phyloP scores from a whole-genome alignment of 176 grass and related monocot genomes.

The Phoenix roebelenii region DNA sequence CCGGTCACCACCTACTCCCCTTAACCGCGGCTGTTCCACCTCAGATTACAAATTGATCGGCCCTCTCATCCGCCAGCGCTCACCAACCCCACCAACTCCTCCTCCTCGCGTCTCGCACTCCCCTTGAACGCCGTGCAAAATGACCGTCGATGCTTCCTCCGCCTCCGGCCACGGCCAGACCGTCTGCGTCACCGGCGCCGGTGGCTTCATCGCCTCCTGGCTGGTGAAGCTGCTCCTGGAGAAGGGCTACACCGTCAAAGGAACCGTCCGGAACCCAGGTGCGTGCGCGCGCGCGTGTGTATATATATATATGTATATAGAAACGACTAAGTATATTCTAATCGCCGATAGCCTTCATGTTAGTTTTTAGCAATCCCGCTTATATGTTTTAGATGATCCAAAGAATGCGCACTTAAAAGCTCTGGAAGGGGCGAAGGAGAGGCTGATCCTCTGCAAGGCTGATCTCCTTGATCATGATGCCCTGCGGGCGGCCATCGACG shows the following conservation, averaged over 20 bases:
- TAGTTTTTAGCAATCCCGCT: neutral
- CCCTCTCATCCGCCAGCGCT: too few relatives aligned
- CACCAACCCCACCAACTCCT: too few relatives aligned
- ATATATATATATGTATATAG: too few relatives aligned
- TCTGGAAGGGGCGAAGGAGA: conserved; percentile 61
- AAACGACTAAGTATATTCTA: too few relatives aligned
- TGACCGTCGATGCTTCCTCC: conserved; percentile 6
- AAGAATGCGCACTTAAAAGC: conserved; percentile 84
- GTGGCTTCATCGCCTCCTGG: conserved; percentile 85
- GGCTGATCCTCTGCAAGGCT: conserved; percentile 79
- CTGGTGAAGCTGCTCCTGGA: conserved; percentile 76
- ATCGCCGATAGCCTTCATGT: neutral
- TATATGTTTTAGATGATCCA: conserved; percentile 41
- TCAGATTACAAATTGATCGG: too few relatives aligned
- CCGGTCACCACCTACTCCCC: too few relatives aligned
- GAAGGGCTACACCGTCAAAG: conserved; percentile 81
- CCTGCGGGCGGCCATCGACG: conserved; percentile 50
- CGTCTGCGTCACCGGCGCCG: conserved; percentile 86
- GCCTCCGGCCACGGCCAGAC: conserved; percentile 27
- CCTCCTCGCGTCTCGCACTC: too few relatives aligned
- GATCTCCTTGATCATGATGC: conserved; percentile 87
- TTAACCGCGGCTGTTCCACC: too few relatives aligned
- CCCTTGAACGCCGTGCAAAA: conserved; percentile 8
- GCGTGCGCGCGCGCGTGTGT: too few relatives aligned
- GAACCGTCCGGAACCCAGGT: conserved; percentile 87